Conservation (phyloP, 257 asterid genomes). For the Ballota nigra region DNA sequence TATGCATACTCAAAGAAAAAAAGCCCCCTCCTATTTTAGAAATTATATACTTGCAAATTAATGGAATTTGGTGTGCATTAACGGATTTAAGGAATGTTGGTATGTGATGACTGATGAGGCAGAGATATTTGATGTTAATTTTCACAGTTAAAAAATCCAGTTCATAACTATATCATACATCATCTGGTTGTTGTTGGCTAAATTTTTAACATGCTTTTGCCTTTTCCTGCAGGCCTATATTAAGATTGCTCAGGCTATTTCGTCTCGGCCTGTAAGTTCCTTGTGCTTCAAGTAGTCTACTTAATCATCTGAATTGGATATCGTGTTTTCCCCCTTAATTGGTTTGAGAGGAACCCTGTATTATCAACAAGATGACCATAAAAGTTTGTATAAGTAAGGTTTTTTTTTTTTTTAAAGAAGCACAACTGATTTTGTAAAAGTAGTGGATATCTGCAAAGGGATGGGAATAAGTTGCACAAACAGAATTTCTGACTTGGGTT, state of each 20-base stretch:
- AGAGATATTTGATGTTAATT: neutral
- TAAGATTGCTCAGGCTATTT: constrained; percentile 96
- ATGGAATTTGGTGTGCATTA: too few relatives aligned
- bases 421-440: neutral
- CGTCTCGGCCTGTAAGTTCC: constrained; percentile 88
- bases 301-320: neutral
- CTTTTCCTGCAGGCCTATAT: constrained; percentile 72
- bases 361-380: neutral
- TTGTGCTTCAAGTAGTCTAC: constrained; percentile 5
- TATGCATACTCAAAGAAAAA: too few relatives aligned
- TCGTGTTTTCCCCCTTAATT: neutral
- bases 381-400: neutral
- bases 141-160: neutral
- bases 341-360: neutral
- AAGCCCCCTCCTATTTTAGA: neutral
- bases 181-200: constrained; percentile 18
- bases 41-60: too few relatives aligned
- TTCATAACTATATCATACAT: constrained; percentile 13
- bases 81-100: neutral
- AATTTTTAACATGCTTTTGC: constrained; percentile 6
- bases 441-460: neutral
- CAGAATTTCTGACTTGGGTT: neutral
- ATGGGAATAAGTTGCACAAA: neutral
- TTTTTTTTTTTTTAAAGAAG: neutral
- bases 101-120: neutral